Base-by-base conservation (phyloP, 495 filamentous ascomycete species). In the Echria macrotheca region DNA sequence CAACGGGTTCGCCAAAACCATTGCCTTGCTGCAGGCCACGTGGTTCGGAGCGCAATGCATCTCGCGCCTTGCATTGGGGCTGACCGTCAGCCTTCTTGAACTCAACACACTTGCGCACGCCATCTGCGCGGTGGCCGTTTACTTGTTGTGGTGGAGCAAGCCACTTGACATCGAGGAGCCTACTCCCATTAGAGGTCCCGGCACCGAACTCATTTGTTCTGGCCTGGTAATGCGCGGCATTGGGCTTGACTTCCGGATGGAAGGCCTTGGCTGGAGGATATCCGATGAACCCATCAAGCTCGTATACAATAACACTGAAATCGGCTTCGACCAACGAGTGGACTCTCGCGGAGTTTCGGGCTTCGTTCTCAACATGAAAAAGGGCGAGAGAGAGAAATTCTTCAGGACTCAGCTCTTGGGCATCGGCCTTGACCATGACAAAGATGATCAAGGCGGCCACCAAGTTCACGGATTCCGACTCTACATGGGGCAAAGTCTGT, bases 71-170 rank as follows among this genome's bases (percentile, higher is more conserved):
- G 47, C 32, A 3, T 6, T 31, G 5, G 28, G 39, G 0, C 53
- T 69, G 1, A 61, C 61, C 1, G 29, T 63, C 2, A 58, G 63
- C 4, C 26, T 70, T 5, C 44, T 73, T 1, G 69, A 74, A 33
- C 31, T 72, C 15, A 63, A 69, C 53, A 65, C 60, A 1, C 36
- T 70, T 11, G 64, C 58, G 1, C 67, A 73, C 48, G 64, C 64
- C 11, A 5, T 66, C 8, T 69, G 67, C 40, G 62, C 68, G 10
- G 18, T 69, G 1, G 6, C 59, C 9, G 52, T 68, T 18, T 73
- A 72, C 49, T 24, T 39, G 0, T 40, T 62, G 8, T 59, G 56
- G 52, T 49, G 50, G 50, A 44, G 29, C 19, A 56, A 55, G 29
- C 50, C 50, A 4, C 36, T 47, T 9, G 48, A 50, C 22, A 26